Evolutionary conservation across 108 stramenopile species (phyloP), one percentile per base, ranked within the genome.

Genomic region (Poteriospumella lacustris): DNA sequence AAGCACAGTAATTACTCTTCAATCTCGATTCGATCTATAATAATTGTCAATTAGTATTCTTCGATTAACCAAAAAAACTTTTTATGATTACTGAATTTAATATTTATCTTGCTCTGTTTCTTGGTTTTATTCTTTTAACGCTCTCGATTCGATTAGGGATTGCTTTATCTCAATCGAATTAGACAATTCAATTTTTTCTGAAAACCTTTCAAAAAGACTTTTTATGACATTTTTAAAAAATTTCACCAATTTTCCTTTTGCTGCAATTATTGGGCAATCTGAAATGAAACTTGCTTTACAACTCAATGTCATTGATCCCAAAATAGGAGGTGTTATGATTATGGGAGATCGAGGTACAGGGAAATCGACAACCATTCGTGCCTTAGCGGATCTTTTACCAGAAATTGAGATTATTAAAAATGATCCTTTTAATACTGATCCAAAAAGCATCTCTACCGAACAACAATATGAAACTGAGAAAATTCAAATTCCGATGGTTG

Each of bases 241-340:
- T 24, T 56, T 56, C 15, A 56, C 15, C 15, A 56, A 69, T 31
- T 69, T 39, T 39, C 82, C 82, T 31, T 82, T 82, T 70, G 38
- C 82, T 12, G 82, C 78, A 0, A 70, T 97, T 73, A 92, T 95
- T 0, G 96, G 94, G 39, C 92, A 97, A 76, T 94, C 95, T 24
- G 80, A 80, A 38, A 95, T 97, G 88, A 97, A 97, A 82, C 76
- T 78, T 0, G 84, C 96, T 0, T 88, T 96, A 2, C 89, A 95
- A 9, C 84, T 95, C 9, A 83, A 94, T 28, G 84, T 93, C 38
- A 87, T 95, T 15, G 95, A 97, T 81, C 76, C 91, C 68, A 89
- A 91, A 40, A 94, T 95, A 92, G 94, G 93, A 69, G 96, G 96
- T 47, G 94, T 97, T 0, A 90, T 95, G 28, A 95, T 97, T 76